Evolutionary conservation across 1,284 basidiomycete genomes (phyloP).

Genomic region (Leccinum pachyderme): DNA sequence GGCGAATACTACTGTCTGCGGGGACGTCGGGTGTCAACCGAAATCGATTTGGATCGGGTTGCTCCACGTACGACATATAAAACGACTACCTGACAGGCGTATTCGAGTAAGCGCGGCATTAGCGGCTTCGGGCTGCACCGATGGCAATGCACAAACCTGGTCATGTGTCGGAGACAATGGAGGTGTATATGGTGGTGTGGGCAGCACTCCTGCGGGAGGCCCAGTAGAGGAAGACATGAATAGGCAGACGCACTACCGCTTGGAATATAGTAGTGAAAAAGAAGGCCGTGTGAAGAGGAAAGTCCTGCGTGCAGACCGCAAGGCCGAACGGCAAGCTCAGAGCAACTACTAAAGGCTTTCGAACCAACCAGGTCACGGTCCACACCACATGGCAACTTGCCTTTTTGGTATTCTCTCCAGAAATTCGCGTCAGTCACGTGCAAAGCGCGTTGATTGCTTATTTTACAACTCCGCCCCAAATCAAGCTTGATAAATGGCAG

Average conservation of each 20-base stretch:
- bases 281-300: constrained; percentile 4
- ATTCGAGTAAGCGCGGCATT: constrained; percentile 28
- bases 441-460: constrained; percentile 32
- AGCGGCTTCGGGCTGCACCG: constrained; percentile 12
- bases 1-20: constrained; percentile 72
- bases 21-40: constrained; percentile 10
- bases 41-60: constrained; percentile 6
- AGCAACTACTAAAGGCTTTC: constrained; percentile 6
- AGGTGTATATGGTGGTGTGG: constrained; percentile 22
- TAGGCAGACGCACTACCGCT: constrained; percentile 28
- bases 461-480: constrained; percentile 35
- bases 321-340: constrained; percentile 21
- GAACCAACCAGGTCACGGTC: constrained; percentile 20
- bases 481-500: constrained; percentile 29
- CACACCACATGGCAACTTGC: constrained; percentile 12
- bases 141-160: constrained; percentile 37
- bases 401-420: constrained; percentile 14
- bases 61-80: constrained; percentile 66
- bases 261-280: constrained; percentile 5
- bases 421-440: constrained; percentile 34
- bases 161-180: constrained; percentile 40
- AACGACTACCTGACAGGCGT: constrained; percentile 49
- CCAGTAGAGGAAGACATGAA: constrained; percentile 34
- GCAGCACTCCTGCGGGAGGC: constrained; percentile 33
- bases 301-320: constrained; percentile 34